Evolutionary conservation across 2,329 filamentous ascomycete species (phyloP).

Genomic region (Phyllosticta capitalensis): DNA sequence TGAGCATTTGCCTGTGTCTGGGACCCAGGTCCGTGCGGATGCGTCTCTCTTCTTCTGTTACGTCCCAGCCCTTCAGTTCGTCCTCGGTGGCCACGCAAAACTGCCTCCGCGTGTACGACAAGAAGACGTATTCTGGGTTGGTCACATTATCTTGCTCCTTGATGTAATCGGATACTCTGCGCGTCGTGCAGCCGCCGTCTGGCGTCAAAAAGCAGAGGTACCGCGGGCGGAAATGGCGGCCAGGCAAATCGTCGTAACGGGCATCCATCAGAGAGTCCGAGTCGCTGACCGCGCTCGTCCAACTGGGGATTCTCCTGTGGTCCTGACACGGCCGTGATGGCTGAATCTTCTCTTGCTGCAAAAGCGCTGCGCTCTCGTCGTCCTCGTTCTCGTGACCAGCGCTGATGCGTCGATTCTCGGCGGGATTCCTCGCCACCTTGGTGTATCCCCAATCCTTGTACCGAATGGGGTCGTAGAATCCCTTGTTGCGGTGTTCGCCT

Average conservation of each 20-base stretch:
- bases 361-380: not conserved
- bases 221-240: conserved; percentile 13
- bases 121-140: conserved; percentile 4
- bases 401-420: not conserved
- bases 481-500: not conserved
- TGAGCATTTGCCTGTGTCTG: not conserved
- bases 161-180: not conserved
- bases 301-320: not conserved
- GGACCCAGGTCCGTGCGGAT: not conserved
- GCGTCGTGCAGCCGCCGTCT: not conserved
- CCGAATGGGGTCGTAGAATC: conserved; percentile 6
- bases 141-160: not conserved
- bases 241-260: not conserved
- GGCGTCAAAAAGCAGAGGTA: conserved; percentile 22
- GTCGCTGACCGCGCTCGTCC: not conserved
- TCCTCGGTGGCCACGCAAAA: not conserved
- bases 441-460: conserved; percentile 7
- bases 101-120: conserved; percentile 9
- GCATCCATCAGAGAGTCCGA: not conserved
- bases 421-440: conserved; percentile 1
- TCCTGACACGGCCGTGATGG: not conserved
- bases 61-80: not conserved
- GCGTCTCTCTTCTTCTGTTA: not conserved
- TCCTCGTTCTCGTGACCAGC: not conserved
- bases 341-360: not conserved